These are phyloP conservation scores for Ceratocystiopsis sp. DNA, from an alignment of 2,329 filamentous ascomycete species.

Conservation along the genomic window DNA sequence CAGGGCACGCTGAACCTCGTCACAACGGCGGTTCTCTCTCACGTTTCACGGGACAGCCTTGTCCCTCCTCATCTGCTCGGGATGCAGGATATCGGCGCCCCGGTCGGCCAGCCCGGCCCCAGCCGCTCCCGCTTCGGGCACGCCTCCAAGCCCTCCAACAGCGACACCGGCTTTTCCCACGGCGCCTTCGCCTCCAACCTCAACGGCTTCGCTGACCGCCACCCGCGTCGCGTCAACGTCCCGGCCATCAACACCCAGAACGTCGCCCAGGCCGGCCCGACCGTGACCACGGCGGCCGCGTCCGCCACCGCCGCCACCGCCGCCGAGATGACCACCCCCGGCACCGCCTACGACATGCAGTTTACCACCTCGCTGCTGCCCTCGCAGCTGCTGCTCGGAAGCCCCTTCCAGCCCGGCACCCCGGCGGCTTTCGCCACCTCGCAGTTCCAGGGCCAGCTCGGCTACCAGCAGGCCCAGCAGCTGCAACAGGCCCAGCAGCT, in stretches of 20 bases:
- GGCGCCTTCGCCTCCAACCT: conserved; percentile 81
- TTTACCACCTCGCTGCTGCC: conserved; percentile 80
- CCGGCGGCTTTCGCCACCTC: conserved; percentile 79
- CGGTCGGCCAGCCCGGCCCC: conserved; percentile 36
- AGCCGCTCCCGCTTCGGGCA: conserved; percentile 49
- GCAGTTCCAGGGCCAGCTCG: conserved; percentile 73
- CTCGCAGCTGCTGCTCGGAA: conserved; percentile 84
- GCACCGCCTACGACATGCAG: conserved; percentile 91
- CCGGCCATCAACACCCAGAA: conserved; percentile 81
- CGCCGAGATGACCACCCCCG: conserved; percentile 69
- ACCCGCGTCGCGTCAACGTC: conserved; percentile 70
- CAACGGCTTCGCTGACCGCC: conserved; percentile 70
- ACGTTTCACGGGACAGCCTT: conserved; percentile 64
- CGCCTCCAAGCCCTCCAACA: conserved; percentile 64
- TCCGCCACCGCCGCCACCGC: conserved; percentile 29
- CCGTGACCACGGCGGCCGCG: conserved; percentile 26
- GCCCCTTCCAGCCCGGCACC: conserved; percentile 90
- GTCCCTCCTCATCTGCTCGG: conserved; percentile 73
- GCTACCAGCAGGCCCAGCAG: conserved; percentile 53
- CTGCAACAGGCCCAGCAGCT: conserved; percentile 41
- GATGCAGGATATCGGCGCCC: conserved; percentile 75
- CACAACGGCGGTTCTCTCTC: conserved; percentile 73
- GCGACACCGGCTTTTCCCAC: conserved; percentile 82
- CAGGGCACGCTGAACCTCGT: conserved; percentile 39
- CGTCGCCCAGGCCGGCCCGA: conserved; percentile 26